Evolutionary conservation across 441 rosid species (phyloP).

Genomic region (Raphanus hybrid): DNA sequence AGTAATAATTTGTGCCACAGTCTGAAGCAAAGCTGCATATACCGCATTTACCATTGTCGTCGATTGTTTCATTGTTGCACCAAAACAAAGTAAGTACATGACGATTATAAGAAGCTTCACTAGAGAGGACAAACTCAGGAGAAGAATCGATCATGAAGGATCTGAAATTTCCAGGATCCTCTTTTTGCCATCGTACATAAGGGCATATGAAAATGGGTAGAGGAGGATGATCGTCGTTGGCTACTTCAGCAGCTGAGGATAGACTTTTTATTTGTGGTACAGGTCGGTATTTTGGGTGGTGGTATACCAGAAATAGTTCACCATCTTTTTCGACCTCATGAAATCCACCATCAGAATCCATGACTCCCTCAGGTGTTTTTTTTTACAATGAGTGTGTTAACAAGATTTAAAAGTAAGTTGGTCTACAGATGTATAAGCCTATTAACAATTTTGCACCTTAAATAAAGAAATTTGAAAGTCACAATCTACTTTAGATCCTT

Average conservation of each 20-base stretch:
- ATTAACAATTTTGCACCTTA: not conserved
- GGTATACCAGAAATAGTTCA: not conserved
- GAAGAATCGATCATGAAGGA: not conserved
- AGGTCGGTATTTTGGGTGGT: not conserved
- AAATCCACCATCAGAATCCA: constrained; percentile 7
- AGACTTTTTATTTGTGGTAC: not conserved
- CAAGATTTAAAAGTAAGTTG: not conserved
- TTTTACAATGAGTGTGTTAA: not conserved
- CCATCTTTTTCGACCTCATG: not conserved
- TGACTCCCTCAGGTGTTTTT: not conserved
- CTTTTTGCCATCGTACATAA: not conserved
- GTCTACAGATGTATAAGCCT: not conserved
- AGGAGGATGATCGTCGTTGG: not conserved
- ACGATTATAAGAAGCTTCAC: not conserved
- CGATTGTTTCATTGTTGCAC: constrained; percentile 17
- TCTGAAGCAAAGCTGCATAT: not conserved
- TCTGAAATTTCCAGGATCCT: not conserved
- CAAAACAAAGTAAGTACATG: not conserved
- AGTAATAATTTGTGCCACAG: not conserved
- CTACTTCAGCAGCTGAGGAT: not conserved
- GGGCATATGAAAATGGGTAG: constrained; percentile 7
- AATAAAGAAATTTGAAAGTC: not conserved
- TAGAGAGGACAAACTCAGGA: not conserved
- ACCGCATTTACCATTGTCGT: rapidly evolving
- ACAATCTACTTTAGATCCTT: not conserved